phyloP scores from a whole-genome alignment of 345 rosid species.

The Moringa oleifera region DNA sequence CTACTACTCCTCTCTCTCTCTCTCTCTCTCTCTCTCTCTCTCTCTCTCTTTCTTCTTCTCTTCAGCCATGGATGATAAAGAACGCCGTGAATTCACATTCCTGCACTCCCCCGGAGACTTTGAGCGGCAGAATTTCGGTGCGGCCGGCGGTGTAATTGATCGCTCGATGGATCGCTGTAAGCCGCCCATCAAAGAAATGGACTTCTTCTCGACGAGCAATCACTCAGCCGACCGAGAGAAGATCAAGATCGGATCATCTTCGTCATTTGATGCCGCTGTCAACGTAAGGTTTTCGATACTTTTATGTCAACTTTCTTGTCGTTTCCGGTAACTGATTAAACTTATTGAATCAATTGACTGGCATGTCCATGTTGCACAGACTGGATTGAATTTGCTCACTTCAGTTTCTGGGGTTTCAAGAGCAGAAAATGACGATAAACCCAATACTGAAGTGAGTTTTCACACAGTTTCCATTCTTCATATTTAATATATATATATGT shows the following conservation, averaged over 20 bases:
- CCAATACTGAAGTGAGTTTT: constrained; percentile 44
- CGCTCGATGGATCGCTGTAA: constrained; percentile 18
- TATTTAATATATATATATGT: background rate
- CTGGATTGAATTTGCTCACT: constrained; percentile 44
- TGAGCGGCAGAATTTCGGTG: constrained; percentile 23
- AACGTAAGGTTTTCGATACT: constrained; percentile 49
- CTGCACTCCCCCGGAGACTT: constrained; percentile 51
- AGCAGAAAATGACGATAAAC: constrained; percentile 24
- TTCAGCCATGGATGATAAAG: constrained; percentile 56
- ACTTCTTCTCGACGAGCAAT: constrained; percentile 58
- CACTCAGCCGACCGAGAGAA: constrained; percentile 31
- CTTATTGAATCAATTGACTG: background rate
- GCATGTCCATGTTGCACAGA: constrained; percentile 29
- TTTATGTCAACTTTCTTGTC: background rate
- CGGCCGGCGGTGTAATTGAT: constrained; percentile 17
- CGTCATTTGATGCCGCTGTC: constrained; percentile 31
- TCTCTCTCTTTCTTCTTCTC: constrained; percentile 3
- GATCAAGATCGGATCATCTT: constrained; percentile 11
- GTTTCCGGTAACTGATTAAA: no score
- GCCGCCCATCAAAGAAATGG: constrained; percentile 57
- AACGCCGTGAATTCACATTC: constrained; percentile 50
- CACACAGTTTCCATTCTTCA: background rate
- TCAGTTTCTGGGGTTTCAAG: constrained; percentile 37
- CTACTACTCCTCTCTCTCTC: constrained; percentile 15
- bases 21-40: constrained; percentile 6